Evolutionary conservation across 176 grass and related monocot species (phyloP), one percentile per base, ranked within the genome.

Genomic region (Chloris gayana): DNA sequence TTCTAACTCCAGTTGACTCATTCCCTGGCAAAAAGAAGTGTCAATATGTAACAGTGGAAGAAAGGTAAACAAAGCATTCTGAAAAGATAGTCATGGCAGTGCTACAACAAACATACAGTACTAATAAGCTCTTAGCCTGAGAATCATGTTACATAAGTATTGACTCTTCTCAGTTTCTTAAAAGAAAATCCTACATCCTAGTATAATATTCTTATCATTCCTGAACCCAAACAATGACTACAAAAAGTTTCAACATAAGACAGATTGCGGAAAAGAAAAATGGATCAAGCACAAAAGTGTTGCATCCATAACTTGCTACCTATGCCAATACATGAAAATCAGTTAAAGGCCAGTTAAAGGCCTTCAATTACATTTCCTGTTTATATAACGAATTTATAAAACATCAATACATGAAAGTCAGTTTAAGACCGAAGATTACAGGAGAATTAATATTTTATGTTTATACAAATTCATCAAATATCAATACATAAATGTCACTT

Each of bases 1-100:
- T 74, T 92, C 87, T 78, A 92, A 69, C 80, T 92, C 90, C 78
- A 92, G 84, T 51, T 89, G 90, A 65, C 87, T 89, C 90, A 92
- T 89, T 54, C 90, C 90, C 90, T 92, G 35, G 8, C 35, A 82
- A 35, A 39, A 37, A 41, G 34, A 68, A 84, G 26, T 42, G 57
- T 0, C 39, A 72, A 41, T 4, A 42, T 72, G 37, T 64, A 79
- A 38, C n/a, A 78, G 19, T 18, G 44, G 9, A 61, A 41, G 22
- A 70, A 84, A 62, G 53, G 50, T 44, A 30, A 29, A 63, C 17
- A 5, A 13, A 19, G 14, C 7, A 34, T 76, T 39, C 0, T 53
- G 4, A 27, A 37, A 53, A 21, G 0, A 27, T 39, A 14, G 41
- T 22, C 35, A 14, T 47, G 10, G 30, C 46, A 14, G 17, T 60